Base-by-base conservation (phyloP, 1,284 basidiomycete genomes). In the Jaminaea rosea region DNA sequence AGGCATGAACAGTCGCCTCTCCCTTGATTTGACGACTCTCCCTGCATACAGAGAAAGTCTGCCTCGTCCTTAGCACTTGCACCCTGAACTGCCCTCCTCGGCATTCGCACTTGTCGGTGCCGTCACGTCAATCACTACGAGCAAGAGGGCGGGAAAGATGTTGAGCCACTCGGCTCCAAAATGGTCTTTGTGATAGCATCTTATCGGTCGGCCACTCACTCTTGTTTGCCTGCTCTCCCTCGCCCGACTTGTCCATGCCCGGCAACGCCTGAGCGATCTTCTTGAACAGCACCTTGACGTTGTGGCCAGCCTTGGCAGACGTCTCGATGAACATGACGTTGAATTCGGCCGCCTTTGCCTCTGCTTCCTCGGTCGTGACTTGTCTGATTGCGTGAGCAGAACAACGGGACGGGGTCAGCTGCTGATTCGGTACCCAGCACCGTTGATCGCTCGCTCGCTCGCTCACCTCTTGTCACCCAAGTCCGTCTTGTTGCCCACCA, bases 311-410 rank as follows among this genome's bases (percentile, higher is more conserved):
- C 75, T 99, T 99, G 29, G 94, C 94, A 28, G 90, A 94, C 3
- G 94, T 98, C 78, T 99, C 94, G 84, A 98, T 96, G 73, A 94
- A 96, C 87, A 98, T 90, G 67, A 98, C 87, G 69, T 86, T 86
- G 59, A 94, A 80, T 73, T 94, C 86, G 49, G 88, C 86, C n/a
- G 92, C 83, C 69, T 89, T 88, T 55, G 86, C 83, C 46, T 93
- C 93, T 15, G 93, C 90, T 72, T 98, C 93, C 75, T 99, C 94
- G 5, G 92, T 81, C 4, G 93, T 97, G n/a, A 99, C 93, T 84
- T 98, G 90, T 60, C 92, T 67, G 55, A 13, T 9, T n/a, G 11
- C 5, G 3, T 9, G 23, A 1, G 32, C 27, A 15, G 15, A 31
- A 62, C 10, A 39, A 32, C 8, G 37, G 37, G 8, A 10, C 10